Evolutionary conservation across 768 basidiomycete genomes (phyloP), one percentile per base, ranked within the genome.

Genomic region (Boletus edulis): DNA sequence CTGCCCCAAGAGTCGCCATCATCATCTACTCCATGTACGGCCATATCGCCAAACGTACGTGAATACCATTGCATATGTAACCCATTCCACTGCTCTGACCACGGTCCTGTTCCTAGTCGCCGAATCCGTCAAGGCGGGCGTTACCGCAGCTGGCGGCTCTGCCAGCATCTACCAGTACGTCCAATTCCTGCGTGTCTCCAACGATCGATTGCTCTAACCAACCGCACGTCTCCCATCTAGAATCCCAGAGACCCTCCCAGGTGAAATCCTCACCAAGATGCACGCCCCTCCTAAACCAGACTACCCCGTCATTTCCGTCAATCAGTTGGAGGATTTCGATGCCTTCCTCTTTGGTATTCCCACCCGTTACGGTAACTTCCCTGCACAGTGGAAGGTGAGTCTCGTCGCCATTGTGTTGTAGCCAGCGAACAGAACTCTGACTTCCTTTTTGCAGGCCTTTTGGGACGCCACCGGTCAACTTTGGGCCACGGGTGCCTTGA

Each of bases 281-380:
- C 71, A 86, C 57, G 90, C 89, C 3, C 81, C 85, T 9, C 70
- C 86, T 24, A 91, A 90, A 69, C 81, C 81, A 46, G 71, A 79
- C 60, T 91, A 91, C 70, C 90, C 91, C 4, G 64, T 90, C 60
- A 75, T 91, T 62, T 75, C 71, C 3, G 78, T 85, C 27, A 70
- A 74, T 1, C 73, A 78, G 8, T 77, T 96, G 29, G 8, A 1
- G 29, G 29, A 29, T 47, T 88, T 79, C 64, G 89, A 95, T 61
- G 91, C 81, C 5, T 85, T 81, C 78, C 60, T 95, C 58, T 77
- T 91, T 49, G 92, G 90, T 56, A 76, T 91, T 53, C 86, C 87
- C 49, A 89, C 88, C 22, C 86, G 92, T 63, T 95, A 81, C 72
- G 92, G 92, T 40, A 84, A 80, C 64, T 85, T 90, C 70, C 82